Conservation (phyloP, 208 protist genomes). For the Crithidia brevicula region DNA sequence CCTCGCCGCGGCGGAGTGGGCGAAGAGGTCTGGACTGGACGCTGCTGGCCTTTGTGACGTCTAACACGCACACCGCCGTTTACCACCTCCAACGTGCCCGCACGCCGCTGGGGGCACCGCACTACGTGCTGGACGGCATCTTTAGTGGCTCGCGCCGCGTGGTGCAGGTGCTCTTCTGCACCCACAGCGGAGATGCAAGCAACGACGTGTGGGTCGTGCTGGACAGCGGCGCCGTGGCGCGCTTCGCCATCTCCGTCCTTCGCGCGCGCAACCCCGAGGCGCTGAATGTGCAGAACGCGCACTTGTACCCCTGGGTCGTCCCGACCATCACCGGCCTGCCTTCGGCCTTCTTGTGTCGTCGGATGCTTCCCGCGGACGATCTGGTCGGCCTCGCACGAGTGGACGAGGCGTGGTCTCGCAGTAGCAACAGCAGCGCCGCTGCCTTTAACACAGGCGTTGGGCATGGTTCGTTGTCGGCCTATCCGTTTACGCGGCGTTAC, state of each 20-base stretch:
- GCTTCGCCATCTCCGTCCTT: conserved; percentile 19
- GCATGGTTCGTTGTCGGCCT: conserved; percentile 7
- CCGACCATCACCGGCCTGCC: conserved; percentile 23
- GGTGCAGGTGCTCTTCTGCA: conserved; percentile 32
- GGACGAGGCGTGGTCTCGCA: not conserved
- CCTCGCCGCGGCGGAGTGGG: conserved; percentile 6
- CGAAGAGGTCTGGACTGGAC: conserved; percentile 22
- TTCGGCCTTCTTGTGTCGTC: conserved; percentile 24
- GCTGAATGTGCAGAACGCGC: conserved; percentile 1
- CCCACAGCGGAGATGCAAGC: conserved; percentile 26
- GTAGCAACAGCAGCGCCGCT: not conserved
- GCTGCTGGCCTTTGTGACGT: conserved; percentile 22
- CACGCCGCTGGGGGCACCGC: conserved; percentile 8
- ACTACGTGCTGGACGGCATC: conserved; percentile 29
- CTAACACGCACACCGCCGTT: conserved; percentile 18
- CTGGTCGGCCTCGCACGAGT: not conserved
- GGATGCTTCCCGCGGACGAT: conserved; percentile 23
- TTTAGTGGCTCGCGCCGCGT: conserved; percentile 22
- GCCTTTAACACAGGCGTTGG: not conserved
- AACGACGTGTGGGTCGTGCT: conserved; percentile 31
- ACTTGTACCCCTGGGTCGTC: conserved; percentile 13
- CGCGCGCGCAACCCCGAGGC: conserved; percentile 6
- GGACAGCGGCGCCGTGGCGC: conserved; percentile 18
- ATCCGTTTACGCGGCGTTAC: conserved; percentile 50
- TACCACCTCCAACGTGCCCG: conserved; percentile 25